Evolutionary conservation across 495 filamentous ascomycete species (phyloP).

Genomic region (Tuber brumale): DNA sequence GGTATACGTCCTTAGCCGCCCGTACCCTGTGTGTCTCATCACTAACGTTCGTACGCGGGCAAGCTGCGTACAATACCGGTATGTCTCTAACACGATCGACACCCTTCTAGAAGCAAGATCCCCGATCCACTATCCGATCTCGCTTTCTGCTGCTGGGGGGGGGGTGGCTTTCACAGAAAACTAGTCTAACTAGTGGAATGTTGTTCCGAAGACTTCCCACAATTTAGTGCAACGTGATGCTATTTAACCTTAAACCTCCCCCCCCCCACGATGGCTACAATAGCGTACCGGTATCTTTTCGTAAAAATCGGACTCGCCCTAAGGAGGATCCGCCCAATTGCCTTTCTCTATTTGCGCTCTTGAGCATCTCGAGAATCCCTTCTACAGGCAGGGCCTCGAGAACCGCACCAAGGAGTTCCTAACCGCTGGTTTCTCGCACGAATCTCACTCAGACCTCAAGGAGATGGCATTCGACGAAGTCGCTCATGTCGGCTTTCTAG

Average conservation of each 20-base stretch:
- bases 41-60: too few relatives aligned
- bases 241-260: too few relatives aligned
- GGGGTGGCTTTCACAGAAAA: neutral
- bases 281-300: too few relatives aligned
- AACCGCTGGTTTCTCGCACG: slow-evolving; percentile 48
- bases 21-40: too few relatives aligned
- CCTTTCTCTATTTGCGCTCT: slow-evolving; percentile 28
- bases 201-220: neutral
- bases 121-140: neutral
- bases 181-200: neutral
- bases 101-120: neutral
- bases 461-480: slow-evolving; percentile 52
- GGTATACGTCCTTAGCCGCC: too few relatives aligned
- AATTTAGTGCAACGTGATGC: too few relatives aligned
- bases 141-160: neutral
- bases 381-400: slow-evolving; percentile 53
- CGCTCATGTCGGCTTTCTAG: slow-evolving; percentile 51
- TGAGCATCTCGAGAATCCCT: slow-evolving; percentile 49
- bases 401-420: slow-evolving; percentile 53
- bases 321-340: too few relatives aligned
- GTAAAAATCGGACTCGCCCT: too few relatives aligned
- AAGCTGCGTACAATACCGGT: neutral
- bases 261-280: too few relatives aligned
- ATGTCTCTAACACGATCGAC: neutral
- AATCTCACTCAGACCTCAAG: slow-evolving; percentile 52